A percentile compares a stretch with the other conserved stretches of the same genome.
phyloP scores from a whole-genome alignment of 305 asterid genomes.

The Fraxinus sp. region DNA sequence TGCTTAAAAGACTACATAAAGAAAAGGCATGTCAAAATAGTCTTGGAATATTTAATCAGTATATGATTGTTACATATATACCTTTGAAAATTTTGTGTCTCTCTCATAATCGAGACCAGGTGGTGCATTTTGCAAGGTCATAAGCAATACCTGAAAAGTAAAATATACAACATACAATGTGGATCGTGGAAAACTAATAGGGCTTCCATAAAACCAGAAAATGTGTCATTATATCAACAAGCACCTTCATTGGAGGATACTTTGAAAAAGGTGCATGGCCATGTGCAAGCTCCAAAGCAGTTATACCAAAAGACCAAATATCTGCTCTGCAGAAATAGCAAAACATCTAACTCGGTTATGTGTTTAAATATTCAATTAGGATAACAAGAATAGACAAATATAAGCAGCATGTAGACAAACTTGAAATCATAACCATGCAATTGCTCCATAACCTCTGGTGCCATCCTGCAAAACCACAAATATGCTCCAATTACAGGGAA shows the following conservation, averaged over 20 bases:
- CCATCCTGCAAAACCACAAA: slow-evolving; percentile 73
- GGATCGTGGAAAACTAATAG: not conserved
- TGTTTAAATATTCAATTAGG: slow-evolving; percentile 16
- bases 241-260: slow-evolving; percentile 98
- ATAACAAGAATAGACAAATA: slow-evolving; percentile 15
- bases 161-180: slow-evolving; percentile 15
- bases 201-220: slow-evolving; percentile 2
- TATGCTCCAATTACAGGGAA: slow-evolving; percentile 19
- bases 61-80: slow-evolving; percentile 26
- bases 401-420: slow-evolving; percentile 42
- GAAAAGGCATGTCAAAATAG: slow-evolving; percentile 21
- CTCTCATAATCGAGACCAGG: slow-evolving; percentile 98
- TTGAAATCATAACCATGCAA: slow-evolving; percentile 94
- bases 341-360: slow-evolving; percentile 17
- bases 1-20: slow-evolving; percentile 76
- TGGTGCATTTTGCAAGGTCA: slow-evolving; percentile 99
- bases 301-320: slow-evolving; percentile 98
- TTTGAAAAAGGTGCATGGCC: slow-evolving; percentile 99
- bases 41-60: not conserved
- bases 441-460: slow-evolving; percentile 99
- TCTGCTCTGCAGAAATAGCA: slow-evolving; percentile 66
- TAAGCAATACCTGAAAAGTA: slow-evolving; percentile 71
- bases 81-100: slow-evolving; percentile 91
- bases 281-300: slow-evolving; percentile 97
- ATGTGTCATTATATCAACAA: not conserved